phyloP scores from a whole-genome alignment of 768 basidiomycete genomes.

The Suillus luteus region DNA sequence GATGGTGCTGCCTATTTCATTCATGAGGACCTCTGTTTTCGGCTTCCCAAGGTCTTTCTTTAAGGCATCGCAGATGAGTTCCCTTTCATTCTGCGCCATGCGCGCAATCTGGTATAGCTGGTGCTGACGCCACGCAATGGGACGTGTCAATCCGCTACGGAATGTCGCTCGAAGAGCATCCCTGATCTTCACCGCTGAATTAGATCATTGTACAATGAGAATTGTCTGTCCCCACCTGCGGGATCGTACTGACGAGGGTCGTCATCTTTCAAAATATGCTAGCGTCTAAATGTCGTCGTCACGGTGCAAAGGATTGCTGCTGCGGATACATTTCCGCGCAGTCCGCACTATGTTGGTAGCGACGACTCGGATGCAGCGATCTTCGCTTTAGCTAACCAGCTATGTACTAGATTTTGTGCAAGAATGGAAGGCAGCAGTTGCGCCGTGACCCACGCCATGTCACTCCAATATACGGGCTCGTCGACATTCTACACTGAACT shows the following conservation, averaged over 20 bases:
- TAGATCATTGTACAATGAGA: background rate
- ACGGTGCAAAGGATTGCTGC: too few relatives aligned
- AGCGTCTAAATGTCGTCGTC: too few relatives aligned
- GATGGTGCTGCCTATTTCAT: conserved; percentile 49
- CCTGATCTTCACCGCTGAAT: conserved; percentile 32
- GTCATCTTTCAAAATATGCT: conserved; percentile 10
- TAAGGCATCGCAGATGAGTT: conserved; percentile 46
- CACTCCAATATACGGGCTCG: conserved; percentile 23
- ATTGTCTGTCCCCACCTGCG: conserved; percentile 21
- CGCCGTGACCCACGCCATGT: background rate
- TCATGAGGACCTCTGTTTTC: conserved; percentile 32
- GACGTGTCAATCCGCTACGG: conserved; percentile 46
- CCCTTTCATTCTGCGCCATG: conserved; percentile 62
- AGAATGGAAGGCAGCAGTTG: too few relatives aligned
- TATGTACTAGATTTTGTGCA: too few relatives aligned
- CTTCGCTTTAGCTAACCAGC: too few relatives aligned
- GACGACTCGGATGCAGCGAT: too few relatives aligned
- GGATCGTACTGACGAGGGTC: conserved; percentile 23
- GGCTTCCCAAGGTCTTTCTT: conserved; percentile 53
- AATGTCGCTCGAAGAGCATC: conserved; percentile 48
- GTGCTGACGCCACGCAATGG: conserved; percentile 61
- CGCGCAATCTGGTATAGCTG: conserved; percentile 67
- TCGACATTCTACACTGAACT: conserved; percentile 37
- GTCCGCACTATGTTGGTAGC: too few relatives aligned
- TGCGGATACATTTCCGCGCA: too few relatives aligned